phyloP scores from a whole-genome alignment of 306 rosid genomes.

The Cucurbita moschata region DNA sequence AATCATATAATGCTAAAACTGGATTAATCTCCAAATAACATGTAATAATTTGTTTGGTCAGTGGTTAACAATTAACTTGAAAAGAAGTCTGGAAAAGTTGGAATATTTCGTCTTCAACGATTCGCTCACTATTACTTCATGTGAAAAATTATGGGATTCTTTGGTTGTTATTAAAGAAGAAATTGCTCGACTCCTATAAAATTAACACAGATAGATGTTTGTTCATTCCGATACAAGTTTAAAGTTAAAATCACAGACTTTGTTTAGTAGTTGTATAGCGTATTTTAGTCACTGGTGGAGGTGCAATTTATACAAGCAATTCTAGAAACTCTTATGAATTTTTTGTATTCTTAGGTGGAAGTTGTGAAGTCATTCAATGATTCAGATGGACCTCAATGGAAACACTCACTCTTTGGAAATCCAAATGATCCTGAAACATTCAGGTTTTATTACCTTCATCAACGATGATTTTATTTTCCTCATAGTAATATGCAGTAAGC shows the following conservation, averaged over 20 bases:
- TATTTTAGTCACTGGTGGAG: neutral
- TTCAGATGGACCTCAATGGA: slow-evolving; percentile 88
- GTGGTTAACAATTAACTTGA: neutral
- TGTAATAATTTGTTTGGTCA: neutral
- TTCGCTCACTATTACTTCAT: neutral
- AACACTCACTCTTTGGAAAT: slow-evolving; percentile 85
- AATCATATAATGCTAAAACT: neutral
- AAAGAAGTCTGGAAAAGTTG: neutral
- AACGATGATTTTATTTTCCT: neutral
- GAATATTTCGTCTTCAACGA: neutral
- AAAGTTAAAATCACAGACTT: neutral
- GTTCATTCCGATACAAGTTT: neutral
- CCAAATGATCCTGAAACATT: slow-evolving; percentile 90
- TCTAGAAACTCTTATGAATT: slow-evolving; percentile 10
- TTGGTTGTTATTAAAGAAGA: neutral
- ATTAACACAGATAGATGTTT: neutral
- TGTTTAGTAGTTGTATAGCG: neutral
- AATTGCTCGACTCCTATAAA: neutral
- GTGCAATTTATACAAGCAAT: slow-evolving; percentile 23
- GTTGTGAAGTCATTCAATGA: slow-evolving; percentile 78
- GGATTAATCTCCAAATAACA: neutral
- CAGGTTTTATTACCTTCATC: slow-evolving; percentile 31
- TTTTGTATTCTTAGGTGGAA: slow-evolving; percentile 51
- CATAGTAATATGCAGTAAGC: neutral
- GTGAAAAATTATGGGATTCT: neutral